Base-by-base conservation (phyloP, 164 flowering plant species). In the Magnolia officinalis region DNA sequence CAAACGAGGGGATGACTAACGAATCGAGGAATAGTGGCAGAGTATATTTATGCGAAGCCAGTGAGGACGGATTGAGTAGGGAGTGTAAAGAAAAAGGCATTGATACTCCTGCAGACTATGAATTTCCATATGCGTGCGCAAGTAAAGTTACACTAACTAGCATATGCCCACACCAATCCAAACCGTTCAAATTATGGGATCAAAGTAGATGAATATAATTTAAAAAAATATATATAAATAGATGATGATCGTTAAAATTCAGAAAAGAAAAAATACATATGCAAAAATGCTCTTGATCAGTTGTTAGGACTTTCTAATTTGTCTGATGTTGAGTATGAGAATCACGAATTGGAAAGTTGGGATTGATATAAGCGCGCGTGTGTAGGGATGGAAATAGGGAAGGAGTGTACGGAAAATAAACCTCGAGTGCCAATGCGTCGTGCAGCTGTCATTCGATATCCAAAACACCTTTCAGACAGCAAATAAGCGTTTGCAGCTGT, bases 401-500 rank as follows among this genome's bases (percentile, higher is more conserved):
- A 8, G 61, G 0, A 55, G 18, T 0, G 13, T 55, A 55, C 8
- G 2, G 13, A 4, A 55, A 55, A 55, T 55, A 55, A 55, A 55
- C 61, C 61, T 16, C 61, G 10, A 74, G 75, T 84, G 76, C 80
- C 78, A 65, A 80, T 52, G 37, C 78, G 74, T 78, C 81, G 70
- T 75, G 85, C 85, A 89, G 90, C 92, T 89, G 92, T 89, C 90
- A 88, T 81, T 87, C 79, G 76, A 77, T 74, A 77, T 82, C 78
- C 80, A 83, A 80, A 79, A 68, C 74, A 58, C 68, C 73, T 72
- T 78, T 77, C 72, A 70, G 86, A 83, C 98, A 91, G 93, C 95
- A 89, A 91, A 88, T 89, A 51, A 85, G 83, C 79, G 92, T 87
- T 91, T 87, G 94, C 90, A 90, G 70, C 87, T 90, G 97, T 93